Conservation (phyloP, 306 rosid species). For the Trifolium repens region DNA sequence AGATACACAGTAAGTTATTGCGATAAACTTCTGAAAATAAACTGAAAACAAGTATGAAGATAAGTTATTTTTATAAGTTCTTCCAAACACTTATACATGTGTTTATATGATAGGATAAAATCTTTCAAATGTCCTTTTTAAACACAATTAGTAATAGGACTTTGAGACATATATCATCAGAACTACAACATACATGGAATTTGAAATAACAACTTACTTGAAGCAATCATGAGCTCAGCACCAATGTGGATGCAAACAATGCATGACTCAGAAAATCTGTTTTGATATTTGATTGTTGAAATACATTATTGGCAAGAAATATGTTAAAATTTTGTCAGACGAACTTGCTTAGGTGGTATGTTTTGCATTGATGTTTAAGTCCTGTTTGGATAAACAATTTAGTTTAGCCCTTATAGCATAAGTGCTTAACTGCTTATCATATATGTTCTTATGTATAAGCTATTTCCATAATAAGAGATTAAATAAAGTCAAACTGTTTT, state of each 20-base stretch:
- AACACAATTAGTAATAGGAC: too few species aligned
- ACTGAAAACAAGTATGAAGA: too few species aligned
- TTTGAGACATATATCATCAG: background rate
- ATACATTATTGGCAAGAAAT: background rate
- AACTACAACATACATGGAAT: slow-evolving; percentile 4
- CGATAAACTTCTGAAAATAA: too few species aligned
- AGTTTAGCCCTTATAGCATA: background rate
- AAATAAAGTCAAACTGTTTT: background rate
- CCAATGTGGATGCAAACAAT: background rate
- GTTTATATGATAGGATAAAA: background rate
- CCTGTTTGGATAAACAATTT: too few species aligned
- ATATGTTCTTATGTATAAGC: background rate
- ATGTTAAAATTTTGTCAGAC: background rate
- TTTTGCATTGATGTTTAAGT: background rate
- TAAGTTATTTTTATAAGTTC: too few species aligned
- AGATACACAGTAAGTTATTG: slow-evolving; percentile 72
- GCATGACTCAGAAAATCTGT: background rate
- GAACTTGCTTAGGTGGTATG: slow-evolving; percentile 3
- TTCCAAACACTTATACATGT: too few species aligned
- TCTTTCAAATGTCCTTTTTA: background rate
- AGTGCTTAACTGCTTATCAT: background rate
- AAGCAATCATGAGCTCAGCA: background rate
- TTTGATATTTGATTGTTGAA: background rate
- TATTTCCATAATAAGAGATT: background rate
- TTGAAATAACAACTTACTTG: slow-evolving; percentile 7